Base-by-base conservation (phyloP, 2,329 filamentous ascomycete genomes). In the Arthrobotrys sinensis region DNA sequence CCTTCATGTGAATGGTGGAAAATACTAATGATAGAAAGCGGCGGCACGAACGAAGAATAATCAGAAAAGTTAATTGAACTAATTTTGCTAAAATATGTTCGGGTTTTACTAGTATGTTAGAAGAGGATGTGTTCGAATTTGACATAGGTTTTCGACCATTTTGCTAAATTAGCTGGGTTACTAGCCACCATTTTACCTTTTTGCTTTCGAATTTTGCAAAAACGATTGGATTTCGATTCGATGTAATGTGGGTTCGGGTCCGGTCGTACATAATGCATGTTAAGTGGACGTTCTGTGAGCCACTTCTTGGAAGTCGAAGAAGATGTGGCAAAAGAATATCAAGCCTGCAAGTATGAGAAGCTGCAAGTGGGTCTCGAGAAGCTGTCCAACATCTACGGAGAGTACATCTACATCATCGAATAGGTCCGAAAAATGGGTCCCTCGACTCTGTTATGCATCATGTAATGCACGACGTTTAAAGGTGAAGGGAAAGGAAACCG, bases 1-100 rank as follows among this genome's bases (percentile, higher is more conserved):
- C 50, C 46, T 69, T 64, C 66, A 72, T 72, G 75, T 78, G 75
- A 78, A 78, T 78, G 75, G 75, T 72, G 75, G 75, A 72, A 78
- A 78, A 77, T 77, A 68, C 55, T n/a, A 43, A 24, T 60, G 55
- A 60, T 60, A 60, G 55, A 55, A 72, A 57, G 64, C 63, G 66
- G 48, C 50, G 65, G 43, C 28, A 65, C 53, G 62, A 67, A 57
- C 57, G 66, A 70, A 57, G 16, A n/a, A 11, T 46, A 38, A 55
- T 34, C 43, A 43, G 14, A 48, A 34, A 53, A 68, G 36, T 53
- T 45, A 32, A 36, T 67, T 66, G 52, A 43, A 34, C 46, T 64
- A 65, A 65, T 72, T 67, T 72, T 78, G 67, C 67, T 67, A 72
- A 78, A 72, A 32, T 46, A 48, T 48, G 50, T 40, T 46, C 28